Conservation (phyloP, 805 yeast genomes). For the Dipodascopsis uninucleata region DNA sequence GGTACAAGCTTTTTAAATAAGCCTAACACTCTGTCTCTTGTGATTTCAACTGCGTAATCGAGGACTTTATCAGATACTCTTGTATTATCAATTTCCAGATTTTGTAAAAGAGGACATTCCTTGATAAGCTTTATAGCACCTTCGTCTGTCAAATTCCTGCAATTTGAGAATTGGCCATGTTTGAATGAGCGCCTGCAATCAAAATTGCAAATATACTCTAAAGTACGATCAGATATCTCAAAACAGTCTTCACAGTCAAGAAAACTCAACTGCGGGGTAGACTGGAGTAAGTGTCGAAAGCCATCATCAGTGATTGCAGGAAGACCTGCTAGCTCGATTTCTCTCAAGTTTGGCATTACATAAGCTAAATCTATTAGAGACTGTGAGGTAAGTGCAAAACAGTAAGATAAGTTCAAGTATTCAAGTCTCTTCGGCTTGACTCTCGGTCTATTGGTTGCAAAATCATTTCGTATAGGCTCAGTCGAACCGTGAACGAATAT, state of each 20-base stretch:
- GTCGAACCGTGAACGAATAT: conserved; percentile 11
- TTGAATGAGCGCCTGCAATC: conserved; percentile 5
- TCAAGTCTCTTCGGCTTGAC: conserved; percentile 3
- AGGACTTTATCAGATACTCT: conserved; percentile 16
- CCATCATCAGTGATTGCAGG: conserved; percentile 10
- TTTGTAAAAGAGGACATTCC: conserved; percentile 7
- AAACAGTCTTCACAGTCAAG: conserved; percentile 23
- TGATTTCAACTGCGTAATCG: conserved; percentile 6
- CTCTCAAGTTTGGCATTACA: conserved; percentile 13
- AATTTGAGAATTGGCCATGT: conserved; percentile 17
- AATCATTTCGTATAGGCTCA: conserved; percentile 4
- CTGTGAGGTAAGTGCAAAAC: conserved; percentile 11
- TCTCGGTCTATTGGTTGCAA: conserved; percentile 2
- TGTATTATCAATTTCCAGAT: conserved; percentile 21
- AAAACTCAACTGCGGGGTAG: conserved; percentile 5
- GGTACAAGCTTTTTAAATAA: background rate
- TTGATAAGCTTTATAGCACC: conserved; percentile 8
- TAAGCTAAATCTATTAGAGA: conserved; percentile 5
- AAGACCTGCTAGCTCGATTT: conserved; percentile 10
- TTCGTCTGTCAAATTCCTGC: conserved; percentile 10
- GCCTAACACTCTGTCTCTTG: conserved; percentile 6
- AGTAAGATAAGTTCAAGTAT: conserved; percentile 10
- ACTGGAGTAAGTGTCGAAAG: conserved; percentile 7
- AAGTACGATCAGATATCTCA: conserved; percentile 11
- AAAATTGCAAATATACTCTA: conserved; percentile 2